Evolutionary conservation across 1,139 yeast genomes (phyloP).

Genomic region (Yamadazyma sp.): DNA sequence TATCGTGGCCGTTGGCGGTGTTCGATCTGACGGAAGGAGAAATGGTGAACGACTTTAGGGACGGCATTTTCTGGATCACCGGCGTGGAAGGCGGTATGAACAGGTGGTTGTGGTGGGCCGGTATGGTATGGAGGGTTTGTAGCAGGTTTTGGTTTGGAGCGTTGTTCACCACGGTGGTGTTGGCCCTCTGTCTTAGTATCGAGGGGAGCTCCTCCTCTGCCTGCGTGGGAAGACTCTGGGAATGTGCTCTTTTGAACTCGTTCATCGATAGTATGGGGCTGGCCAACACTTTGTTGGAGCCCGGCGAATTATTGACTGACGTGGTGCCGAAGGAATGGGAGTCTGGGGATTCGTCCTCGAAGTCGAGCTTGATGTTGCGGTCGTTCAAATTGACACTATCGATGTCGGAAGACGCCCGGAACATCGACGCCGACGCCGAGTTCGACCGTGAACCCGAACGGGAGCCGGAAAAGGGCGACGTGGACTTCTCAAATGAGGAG

Average conservation of each 20-base stretch:
- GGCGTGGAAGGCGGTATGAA: slow-evolving; percentile 21
- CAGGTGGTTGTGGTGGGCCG: slow-evolving; percentile 3
- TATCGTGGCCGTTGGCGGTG: slow-evolving; percentile 13
- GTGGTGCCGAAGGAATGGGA: slow-evolving; percentile 1
- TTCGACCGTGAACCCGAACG: neutral
- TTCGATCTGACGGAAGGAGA: slow-evolving; percentile 34
- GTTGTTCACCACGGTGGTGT: slow-evolving; percentile 10
- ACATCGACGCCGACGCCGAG: neutral
- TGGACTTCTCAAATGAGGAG: neutral
- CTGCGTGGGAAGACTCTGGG: slow-evolving; percentile 34
- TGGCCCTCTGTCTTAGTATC: slow-evolving; percentile 16
- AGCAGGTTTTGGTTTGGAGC: slow-evolving; percentile 4
- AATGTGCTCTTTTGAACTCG: slow-evolving; percentile 28
- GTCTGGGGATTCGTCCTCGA: slow-evolving; percentile 2
- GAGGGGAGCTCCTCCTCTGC: slow-evolving; percentile 14
- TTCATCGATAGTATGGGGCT: slow-evolving; percentile 38
- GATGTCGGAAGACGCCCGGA: neutral
- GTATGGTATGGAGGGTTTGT: too few relatives aligned
- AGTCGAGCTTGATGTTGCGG: neutral
- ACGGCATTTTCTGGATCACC: slow-evolving; percentile 28
- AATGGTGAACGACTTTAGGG: slow-evolving; percentile 39
- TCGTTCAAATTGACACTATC: slow-evolving; percentile 1
- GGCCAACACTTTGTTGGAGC: slow-evolving; percentile 29
- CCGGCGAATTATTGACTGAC: slow-evolving; percentile 5
- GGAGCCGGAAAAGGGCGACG: neutral